A percentile compares a stretch with the other conserved stretches of the same genome.
Conservation (phyloP, 1,284 basidiomycete genomes). For the Ganoderma multipileum region DNA sequence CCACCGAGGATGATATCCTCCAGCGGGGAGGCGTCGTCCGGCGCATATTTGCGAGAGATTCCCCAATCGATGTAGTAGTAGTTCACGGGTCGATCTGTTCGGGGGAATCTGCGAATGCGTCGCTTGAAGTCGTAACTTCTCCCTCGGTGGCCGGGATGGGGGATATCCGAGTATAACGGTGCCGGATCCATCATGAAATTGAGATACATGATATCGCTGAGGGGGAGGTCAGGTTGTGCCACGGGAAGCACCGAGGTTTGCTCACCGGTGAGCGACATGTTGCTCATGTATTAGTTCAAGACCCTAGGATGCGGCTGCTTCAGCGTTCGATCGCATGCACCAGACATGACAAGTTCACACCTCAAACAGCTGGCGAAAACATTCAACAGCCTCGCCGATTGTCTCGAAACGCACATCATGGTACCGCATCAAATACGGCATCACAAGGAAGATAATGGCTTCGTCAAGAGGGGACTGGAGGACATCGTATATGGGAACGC, state of each 20-base stretch:
- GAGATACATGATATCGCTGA: constrained; percentile 45
- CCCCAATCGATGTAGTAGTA: constrained; percentile 46
- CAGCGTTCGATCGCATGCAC: neutral
- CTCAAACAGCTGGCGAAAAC: constrained; percentile 39
- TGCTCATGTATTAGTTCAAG: constrained; percentile 34
- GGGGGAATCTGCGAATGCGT: constrained; percentile 32
- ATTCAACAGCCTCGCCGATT: constrained; percentile 39
- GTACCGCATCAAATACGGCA: constrained; percentile 35
- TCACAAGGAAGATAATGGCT: constrained; percentile 33
- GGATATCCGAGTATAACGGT: constrained; percentile 34
- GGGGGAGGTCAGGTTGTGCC: neutral
- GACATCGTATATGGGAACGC: constrained; percentile 36
- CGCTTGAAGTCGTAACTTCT: constrained; percentile 29
- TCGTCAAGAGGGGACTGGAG: constrained; percentile 30
- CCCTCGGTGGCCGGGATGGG: constrained; percentile 32
- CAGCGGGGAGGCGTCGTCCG: constrained; percentile 25
- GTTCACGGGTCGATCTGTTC: constrained; percentile 36
- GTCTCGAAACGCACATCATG: constrained; percentile 33
- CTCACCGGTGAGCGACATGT: constrained; percentile 35
- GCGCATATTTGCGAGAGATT: constrained; percentile 35
- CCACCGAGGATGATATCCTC: constrained; percentile 27
- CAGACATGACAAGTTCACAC: constrained; percentile 28
- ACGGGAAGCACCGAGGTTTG: neutral
- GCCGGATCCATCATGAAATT: constrained; percentile 48
- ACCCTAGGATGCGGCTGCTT: constrained; percentile 23